These are phyloP conservation scores for Persicaria maculosa DNA, from an alignment of 148 eudicot species.

Conservation along the genomic window DNA sequence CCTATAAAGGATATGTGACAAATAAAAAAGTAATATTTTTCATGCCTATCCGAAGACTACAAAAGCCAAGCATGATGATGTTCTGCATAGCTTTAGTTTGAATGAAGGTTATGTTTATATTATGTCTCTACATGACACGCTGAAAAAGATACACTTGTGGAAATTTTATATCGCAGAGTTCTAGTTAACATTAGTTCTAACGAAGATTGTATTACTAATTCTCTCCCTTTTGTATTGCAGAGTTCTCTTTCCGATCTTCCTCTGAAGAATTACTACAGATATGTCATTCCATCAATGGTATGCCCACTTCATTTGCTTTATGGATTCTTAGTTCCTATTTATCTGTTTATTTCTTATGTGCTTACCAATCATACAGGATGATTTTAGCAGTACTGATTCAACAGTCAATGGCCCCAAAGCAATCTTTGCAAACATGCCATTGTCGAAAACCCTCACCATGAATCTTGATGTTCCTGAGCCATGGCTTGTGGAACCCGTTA, in stretches of 20 bases:
- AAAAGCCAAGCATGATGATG: neutral
- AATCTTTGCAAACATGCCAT: slow-evolving; percentile 96
- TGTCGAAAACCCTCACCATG: slow-evolving; percentile 93
- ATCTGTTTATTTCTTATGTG: slow-evolving; percentile 14
- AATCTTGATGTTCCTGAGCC: slow-evolving; percentile 99
- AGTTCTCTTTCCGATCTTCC: slow-evolving; percentile 98
- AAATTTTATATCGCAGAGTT: neutral
- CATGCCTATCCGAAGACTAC: neutral
- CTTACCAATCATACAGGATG: slow-evolving; percentile 58
- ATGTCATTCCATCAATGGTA: slow-evolving; percentile 86
- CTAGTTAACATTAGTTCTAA: too few relatives aligned
- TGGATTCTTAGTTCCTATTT: neutral
- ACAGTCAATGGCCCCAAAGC: slow-evolving; percentile 90
- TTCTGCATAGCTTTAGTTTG: neutral
- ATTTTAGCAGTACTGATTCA: slow-evolving; percentile 71
- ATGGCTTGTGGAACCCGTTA: slow-evolving; percentile 95
- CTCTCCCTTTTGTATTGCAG: slow-evolving; percentile 40
- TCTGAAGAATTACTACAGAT: slow-evolving; percentile 93
- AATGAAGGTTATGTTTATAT: neutral
- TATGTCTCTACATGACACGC: neutral
- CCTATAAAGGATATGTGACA: neutral
- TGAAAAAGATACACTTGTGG: neutral
- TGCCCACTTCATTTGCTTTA: slow-evolving; percentile 9
- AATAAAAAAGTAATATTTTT: neutral
- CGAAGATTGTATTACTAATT: too few relatives aligned